Percentiles rank a stretch among this genome's conserved stretches.
These are phyloP conservation scores for Taxillus chinensis DNA, from an alignment of 164 flowering plant genomes.

Conservation along the genomic window DNA sequence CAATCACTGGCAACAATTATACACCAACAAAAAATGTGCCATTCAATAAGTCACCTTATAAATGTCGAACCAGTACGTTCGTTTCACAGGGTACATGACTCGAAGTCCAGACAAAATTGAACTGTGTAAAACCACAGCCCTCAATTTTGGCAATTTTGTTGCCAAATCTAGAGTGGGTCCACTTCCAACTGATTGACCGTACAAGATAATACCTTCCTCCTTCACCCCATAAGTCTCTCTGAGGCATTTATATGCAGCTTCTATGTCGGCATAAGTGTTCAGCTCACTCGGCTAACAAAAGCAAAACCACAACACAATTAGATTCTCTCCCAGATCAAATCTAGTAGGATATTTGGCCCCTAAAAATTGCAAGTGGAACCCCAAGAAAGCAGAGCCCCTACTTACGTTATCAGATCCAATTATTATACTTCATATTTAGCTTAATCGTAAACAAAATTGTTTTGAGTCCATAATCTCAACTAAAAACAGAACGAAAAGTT, in stretches of 20 bases:
- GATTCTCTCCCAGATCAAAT: no score
- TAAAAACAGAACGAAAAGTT: no score
- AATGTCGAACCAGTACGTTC: conserved; percentile 81
- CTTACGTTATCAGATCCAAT: no score
- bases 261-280: conserved; percentile 80
- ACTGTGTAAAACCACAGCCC: conserved; percentile 87
- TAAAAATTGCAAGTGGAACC: neutral
- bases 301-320: neutral
- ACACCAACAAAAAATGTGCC: no score
- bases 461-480: no score
- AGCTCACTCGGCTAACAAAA: conserved; percentile 65
- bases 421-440: no score
- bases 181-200: conserved; percentile 91
- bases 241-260: conserved; percentile 77
- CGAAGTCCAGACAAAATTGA: conserved; percentile 79
- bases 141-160: conserved; percentile 40
- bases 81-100: conserved; percentile 82
- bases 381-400: neutral
- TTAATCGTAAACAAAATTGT: no score
- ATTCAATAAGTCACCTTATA: conserved; percentile 43
- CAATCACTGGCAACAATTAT: no score
- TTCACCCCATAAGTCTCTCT: conserved; percentile 58
- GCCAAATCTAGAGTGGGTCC: conserved; percentile 87
- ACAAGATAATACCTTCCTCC: conserved; percentile 70
- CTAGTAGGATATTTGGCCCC: no score